Evolutionary conservation across 768 basidiomycete species (phyloP).

Genomic region (Boletales sp.): DNA sequence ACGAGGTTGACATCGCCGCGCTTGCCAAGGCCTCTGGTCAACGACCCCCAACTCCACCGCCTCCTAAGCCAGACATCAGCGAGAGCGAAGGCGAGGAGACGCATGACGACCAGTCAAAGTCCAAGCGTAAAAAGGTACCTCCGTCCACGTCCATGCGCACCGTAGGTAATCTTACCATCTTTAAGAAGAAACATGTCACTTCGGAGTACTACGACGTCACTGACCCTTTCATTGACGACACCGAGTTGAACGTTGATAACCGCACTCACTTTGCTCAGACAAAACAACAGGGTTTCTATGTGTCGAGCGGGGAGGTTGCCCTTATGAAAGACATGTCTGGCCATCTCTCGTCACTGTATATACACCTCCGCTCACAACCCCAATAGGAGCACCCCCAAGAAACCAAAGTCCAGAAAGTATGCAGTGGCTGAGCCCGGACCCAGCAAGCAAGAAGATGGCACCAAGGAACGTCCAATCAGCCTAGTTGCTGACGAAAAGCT

Average conservation of each 20-base stretch:
- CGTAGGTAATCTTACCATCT: constrained; percentile 4
- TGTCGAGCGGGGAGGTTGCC: constrained; percentile 84
- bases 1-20: constrained; percentile 63
- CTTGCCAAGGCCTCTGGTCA: constrained; percentile 65
- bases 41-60: constrained; percentile 53
- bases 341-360: not conserved
- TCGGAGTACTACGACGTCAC: constrained; percentile 85
- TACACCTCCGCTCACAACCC: constrained; percentile 15
- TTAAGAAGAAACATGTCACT: constrained; percentile 47
- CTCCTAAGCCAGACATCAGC: constrained; percentile 47
- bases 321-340: constrained; percentile 70
- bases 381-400: constrained; percentile 55
- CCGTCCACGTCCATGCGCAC: constrained; percentile 8
- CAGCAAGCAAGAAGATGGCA: constrained; percentile 36
- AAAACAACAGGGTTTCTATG: constrained; percentile 91
- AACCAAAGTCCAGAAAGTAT: constrained; percentile 64
- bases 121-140: constrained; percentile 38
- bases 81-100: constrained; percentile 54
- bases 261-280: constrained; percentile 90
- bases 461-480: constrained; percentile 50
- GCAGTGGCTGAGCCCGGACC: constrained; percentile 20
- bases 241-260: constrained; percentile 86
- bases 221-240: constrained; percentile 98
- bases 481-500: constrained; percentile 38
- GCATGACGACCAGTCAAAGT: constrained; percentile 30